Evolutionary conservation across 225 moss, liverwort and hornwort species (phyloP), one percentile per base, ranked within the genome.

Genomic region (Thuidium tamariscinum): DNA sequence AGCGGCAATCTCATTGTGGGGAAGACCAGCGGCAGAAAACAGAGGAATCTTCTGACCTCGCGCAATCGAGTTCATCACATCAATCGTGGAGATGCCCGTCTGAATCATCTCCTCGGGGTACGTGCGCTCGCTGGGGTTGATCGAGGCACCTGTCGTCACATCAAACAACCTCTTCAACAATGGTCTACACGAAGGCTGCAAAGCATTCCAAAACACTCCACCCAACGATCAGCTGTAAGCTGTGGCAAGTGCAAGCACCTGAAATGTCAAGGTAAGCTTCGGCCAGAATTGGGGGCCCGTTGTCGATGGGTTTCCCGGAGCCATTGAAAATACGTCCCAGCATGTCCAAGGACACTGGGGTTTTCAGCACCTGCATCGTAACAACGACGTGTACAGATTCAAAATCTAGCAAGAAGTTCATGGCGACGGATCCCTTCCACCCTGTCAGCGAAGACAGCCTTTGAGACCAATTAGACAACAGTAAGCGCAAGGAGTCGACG

Each of bases 61-160:
- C 51, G 98, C 97, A 86, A 97, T 97, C 32, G 97, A 97, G 82
- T 96, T 98, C 98, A 98, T 98, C 54, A 98, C 98, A 88, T 98
- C 98, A 56, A 98, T 98, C 32, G 97, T 98, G 13, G 97, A 98
- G 13, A 98, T 98, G 65, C 98, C 98, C 39, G 98, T 98, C 87
- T 98, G 97, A 79, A 98, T 97, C 98, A 97, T 98, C 90, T 98
- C 98, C 91, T 98, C 98, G 19, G 96, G 98, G 52, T 98, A 98
- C 6, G 98, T 98, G 85, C 98, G 93, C 86, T 98, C 98, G 80
- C 98, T 96, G 11, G 98, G 98, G 88, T 98, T 98, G 80, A 98
- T 98, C 46, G 97, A 98, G 72, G 95, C 94, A 91, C 98, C 96
- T 97, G 90, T 12, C 13, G 44, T 21, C 86, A 86, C 44, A 71